Percentiles rank a stretch among this genome's conserved stretches.
Evolutionary conservation across 2,329 filamentous ascomycete species (phyloP).

Genomic region (Bipolaris gigantea): DNA sequence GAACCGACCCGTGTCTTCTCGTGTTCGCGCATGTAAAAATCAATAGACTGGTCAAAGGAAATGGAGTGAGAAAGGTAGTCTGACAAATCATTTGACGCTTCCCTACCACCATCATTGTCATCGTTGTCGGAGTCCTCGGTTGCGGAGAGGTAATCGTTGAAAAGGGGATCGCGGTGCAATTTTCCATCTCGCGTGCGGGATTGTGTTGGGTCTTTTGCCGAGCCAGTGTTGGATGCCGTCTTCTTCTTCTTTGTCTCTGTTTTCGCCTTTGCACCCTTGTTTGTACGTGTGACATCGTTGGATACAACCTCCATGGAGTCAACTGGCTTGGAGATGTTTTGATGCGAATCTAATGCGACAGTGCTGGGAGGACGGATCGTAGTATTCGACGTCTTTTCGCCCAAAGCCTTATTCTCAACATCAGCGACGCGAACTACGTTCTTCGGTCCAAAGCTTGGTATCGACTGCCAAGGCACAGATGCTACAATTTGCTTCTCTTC

Average conservation of each 20-base stretch:
- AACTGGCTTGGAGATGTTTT: slow-evolving; percentile 21
- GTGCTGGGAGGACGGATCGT: slow-evolving; percentile 38
- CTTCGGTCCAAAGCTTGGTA: slow-evolving; percentile 10
- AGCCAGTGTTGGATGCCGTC: not conserved
- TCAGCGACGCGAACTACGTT: slow-evolving; percentile 16
- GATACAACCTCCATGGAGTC: slow-evolving; percentile 7
- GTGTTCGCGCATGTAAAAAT: slow-evolving; percentile 8
- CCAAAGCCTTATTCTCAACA: slow-evolving; percentile 26
- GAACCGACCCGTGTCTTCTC: slow-evolving; percentile 8
- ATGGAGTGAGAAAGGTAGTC: slow-evolving; percentile 20
- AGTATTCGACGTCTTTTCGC: slow-evolving; percentile 36
- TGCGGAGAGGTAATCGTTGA: slow-evolving; percentile 9
- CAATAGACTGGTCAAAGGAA: slow-evolving; percentile 12
- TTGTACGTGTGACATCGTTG: not conserved
- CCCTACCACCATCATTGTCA: not conserved
- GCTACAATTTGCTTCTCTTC: not conserved
- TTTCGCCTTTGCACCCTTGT: not conserved
- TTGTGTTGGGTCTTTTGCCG: not conserved
- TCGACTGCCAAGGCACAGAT: slow-evolving; percentile 2
- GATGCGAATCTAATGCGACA: slow-evolving; percentile 27
- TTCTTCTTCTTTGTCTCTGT: not conserved
- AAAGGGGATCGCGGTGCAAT: not conserved
- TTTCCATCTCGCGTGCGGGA: not conserved
- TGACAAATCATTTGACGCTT: slow-evolving; percentile 10
- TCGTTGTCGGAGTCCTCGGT: slow-evolving; percentile 9